Percentiles rank a stretch among this genome's conserved stretches.
phyloP scores from a whole-genome alignment of 148 eudicot genomes.

The Rhododendron ferrugineum region DNA sequence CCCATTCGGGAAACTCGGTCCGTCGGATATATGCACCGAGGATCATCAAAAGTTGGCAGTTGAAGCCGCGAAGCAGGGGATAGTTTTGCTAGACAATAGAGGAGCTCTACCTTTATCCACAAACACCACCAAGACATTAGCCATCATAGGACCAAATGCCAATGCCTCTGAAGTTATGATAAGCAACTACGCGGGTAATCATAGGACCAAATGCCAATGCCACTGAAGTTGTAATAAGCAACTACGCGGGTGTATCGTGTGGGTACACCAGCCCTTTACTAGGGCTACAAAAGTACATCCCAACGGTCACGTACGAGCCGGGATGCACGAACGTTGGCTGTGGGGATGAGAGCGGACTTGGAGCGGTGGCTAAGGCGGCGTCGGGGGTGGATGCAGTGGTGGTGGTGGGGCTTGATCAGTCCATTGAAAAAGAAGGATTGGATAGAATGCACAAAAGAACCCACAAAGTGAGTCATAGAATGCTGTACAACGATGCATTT shows the following conservation, averaged over 20 bases:
- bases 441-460: slow-evolving; percentile 1
- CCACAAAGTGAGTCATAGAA: too few relatives aligned
- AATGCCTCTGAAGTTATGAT: slow-evolving; percentile 33
- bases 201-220: slow-evolving; percentile 45
- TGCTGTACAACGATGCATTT: too few relatives aligned
- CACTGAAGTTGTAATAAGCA: slow-evolving; percentile 32
- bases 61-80: slow-evolving; percentile 46
- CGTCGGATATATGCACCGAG: slow-evolving; percentile 28
- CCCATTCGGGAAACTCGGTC: slow-evolving; percentile 28
- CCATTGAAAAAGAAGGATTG: slow-evolving; percentile 27
- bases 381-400: slow-evolving; percentile 17
- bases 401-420: slow-evolving; percentile 34
- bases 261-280: slow-evolving; percentile 30
- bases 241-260: slow-evolving; percentile 44
- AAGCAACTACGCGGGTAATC: slow-evolving; percentile 44
- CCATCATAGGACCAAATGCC: slow-evolving; percentile 39
- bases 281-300: slow-evolving; percentile 25
- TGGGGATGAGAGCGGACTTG: not conserved
- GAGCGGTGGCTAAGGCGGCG: slow-evolving; percentile 18
- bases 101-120: slow-evolving; percentile 26
- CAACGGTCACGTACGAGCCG: slow-evolving; percentile 10
- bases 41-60: slow-evolving; percentile 30
- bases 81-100: slow-evolving; percentile 34
- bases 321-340: slow-evolving; percentile 33
- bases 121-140: slow-evolving; percentile 17